Conservation (phyloP, 805 yeast genomes). For the Starmera caribaea region DNA sequence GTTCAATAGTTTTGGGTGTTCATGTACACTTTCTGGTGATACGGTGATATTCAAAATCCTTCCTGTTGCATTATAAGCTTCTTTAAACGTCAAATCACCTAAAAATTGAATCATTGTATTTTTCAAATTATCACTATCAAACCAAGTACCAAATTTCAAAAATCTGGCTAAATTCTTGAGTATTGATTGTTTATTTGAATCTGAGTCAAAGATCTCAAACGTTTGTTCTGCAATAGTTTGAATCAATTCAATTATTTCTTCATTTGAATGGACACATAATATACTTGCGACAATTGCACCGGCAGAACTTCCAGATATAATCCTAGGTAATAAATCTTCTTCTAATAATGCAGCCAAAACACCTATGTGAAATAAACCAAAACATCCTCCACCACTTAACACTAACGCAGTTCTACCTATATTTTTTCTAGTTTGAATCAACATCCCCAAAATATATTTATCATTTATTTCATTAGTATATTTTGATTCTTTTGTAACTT, state of each 20-base stretch:
- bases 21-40: slow-evolving; percentile 83
- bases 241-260: slow-evolving; percentile 53
- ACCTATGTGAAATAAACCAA: slow-evolving; percentile 90
- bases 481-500: slow-evolving; percentile 5
- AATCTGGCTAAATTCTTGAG: slow-evolving; percentile 45
- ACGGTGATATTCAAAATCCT: slow-evolving; percentile 90
- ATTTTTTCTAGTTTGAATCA: slow-evolving; percentile 81
- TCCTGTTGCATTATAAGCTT: slow-evolving; percentile 91
- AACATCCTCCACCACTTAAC: slow-evolving; percentile 93
- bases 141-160: slow-evolving; percentile 82
- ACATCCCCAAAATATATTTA: slow-evolving; percentile 60
- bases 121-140: slow-evolving; percentile 63
- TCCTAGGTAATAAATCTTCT: slow-evolving; percentile 67
- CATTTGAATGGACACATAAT: slow-evolving; percentile 69
- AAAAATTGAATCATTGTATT: slow-evolving; percentile 68
- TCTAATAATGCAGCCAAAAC: slow-evolving; percentile 75
- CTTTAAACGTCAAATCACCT: slow-evolving; percentile 88
- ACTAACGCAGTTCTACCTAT: slow-evolving; percentile 92
- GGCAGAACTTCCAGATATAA: slow-evolving; percentile 90
- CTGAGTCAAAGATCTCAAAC: slow-evolving; percentile 42
- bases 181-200: slow-evolving; percentile 42
- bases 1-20: slow-evolving; percentile 78
- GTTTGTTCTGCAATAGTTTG: slow-evolving; percentile 32
- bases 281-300: slow-evolving; percentile 93
- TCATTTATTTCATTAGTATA: slow-evolving; percentile 39